A percentile compares a stretch with the other conserved stretches of the same genome.
These are phyloP conservation scores for Penicillium angulare DNA, from an alignment of 495 filamentous ascomycete species.

Conservation along the genomic window DNA sequence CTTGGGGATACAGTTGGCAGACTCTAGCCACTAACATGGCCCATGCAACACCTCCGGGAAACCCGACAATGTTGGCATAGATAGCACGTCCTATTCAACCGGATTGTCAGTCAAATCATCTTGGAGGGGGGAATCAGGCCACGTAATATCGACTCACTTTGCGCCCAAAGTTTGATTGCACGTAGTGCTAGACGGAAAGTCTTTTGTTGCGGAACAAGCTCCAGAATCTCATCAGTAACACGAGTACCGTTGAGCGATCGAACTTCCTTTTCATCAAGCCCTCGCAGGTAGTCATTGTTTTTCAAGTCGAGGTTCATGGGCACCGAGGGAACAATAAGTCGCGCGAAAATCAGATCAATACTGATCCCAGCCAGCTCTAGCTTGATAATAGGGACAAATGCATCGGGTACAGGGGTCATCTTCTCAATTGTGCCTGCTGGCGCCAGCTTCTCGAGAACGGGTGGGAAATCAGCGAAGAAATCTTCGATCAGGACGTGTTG, in stretches of 20 bases:
- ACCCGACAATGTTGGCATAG: slow-evolving; percentile 93
- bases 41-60: slow-evolving; percentile 95
- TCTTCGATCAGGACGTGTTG: slow-evolving; percentile 83
- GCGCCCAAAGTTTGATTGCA: slow-evolving; percentile 94
- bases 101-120: background rate
- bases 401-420: slow-evolving; percentile 81
- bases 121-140: background rate
- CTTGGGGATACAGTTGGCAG: slow-evolving; percentile 95
- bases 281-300: slow-evolving; percentile 80
- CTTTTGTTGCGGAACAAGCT: slow-evolving; percentile 81
- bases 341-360: slow-evolving; percentile 92
- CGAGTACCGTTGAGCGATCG: slow-evolving; percentile 90
- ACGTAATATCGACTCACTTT: slow-evolving; percentile 53
- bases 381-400: slow-evolving; percentile 95
- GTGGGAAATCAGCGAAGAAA: slow-evolving; percentile 86
- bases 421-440: slow-evolving; percentile 75
- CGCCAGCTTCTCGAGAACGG: slow-evolving; percentile 69
- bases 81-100: slow-evolving; percentile 67
- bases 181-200: slow-evolving; percentile 85
- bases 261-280: slow-evolving; percentile 80
- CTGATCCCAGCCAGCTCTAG: slow-evolving; percentile 85
- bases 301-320: slow-evolving; percentile 70
- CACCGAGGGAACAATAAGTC: slow-evolving; percentile 68
- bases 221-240: slow-evolving; percentile 87
- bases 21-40: slow-evolving; percentile 95